Conservation (phyloP, 2,329 filamentous ascomycete genomes). For the Neonectria ditissima region DNA sequence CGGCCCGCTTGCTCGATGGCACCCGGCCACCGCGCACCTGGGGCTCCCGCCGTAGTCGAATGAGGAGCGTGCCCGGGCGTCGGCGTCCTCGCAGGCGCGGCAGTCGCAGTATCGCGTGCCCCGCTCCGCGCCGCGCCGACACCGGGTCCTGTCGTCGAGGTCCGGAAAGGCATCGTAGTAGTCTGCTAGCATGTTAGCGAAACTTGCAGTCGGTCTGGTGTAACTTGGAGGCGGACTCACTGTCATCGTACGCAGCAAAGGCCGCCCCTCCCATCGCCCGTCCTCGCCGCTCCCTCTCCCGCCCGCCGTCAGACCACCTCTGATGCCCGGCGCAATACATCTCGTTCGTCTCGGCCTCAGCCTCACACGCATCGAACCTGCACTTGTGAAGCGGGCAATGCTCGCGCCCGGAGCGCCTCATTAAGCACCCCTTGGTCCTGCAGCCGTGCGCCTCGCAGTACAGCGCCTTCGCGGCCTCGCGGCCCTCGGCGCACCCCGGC, state of each 20-base stretch:
- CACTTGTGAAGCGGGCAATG: conserved; percentile 47
- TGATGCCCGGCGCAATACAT: conserved; percentile 42
- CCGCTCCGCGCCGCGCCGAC: conserved; percentile 24
- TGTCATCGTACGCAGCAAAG: conserved; percentile 36
- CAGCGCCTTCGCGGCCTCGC: conserved; percentile 9
- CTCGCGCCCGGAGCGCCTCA: conserved; percentile 34
- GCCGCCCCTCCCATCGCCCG: conserved; percentile 27
- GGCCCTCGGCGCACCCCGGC: conserved; percentile 39
- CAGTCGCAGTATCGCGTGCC: conserved; percentile 31
- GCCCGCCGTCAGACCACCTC: conserved; percentile 20
- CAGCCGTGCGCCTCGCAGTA: conserved; percentile 47
- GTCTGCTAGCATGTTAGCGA: conserved; percentile 21
- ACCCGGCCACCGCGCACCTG: conserved; percentile 32
- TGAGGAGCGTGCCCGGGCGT: conserved; percentile 20
- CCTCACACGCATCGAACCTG: conserved; percentile 40
- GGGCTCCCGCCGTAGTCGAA: conserved; percentile 38
- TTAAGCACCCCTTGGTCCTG: conserved; percentile 36
- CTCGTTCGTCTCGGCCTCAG: conserved; percentile 34
- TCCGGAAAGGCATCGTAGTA: conserved; percentile 24
- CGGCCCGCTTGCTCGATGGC: conserved; percentile 26
- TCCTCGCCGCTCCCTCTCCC: conserved; percentile 25
- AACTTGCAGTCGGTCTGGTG: too few species aligned
- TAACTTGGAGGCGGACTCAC: conserved; percentile 34
- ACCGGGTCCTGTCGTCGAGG: conserved; percentile 24
- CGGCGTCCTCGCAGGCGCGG: conserved; percentile 41